Base-by-base conservation (phyloP, 306 rosid species). In the Rubus idaeus region DNA sequence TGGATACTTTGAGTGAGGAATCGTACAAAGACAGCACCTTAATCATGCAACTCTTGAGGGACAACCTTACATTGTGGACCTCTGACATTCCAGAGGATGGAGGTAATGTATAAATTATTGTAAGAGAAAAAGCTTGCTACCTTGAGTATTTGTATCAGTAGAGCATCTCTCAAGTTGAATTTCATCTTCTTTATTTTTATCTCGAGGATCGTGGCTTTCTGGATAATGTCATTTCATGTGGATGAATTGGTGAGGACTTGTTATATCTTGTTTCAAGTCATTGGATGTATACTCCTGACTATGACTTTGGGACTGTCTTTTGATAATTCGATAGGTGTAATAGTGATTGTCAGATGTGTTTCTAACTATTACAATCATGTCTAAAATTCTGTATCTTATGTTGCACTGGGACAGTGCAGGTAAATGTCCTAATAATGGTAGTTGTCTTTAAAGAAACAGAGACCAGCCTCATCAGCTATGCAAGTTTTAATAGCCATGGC, bases 1-100 rank as follows among this genome's bases (percentile, higher is more conserved):
- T 89, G 83, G 92, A 89, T 71, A 84, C 78, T 71, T 77, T 86
- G 79, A 88, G 74, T 12, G 83, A 74, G 70, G 79, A 80, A 23
- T 80, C 83, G 8, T 80, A 80, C 84, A 80, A 80, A 45, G 84
- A 80, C 57, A 80, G 80, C 84, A 80, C 84, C 26, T 75, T 80
- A 70, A 80, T 80, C 66, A 80, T 80, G 84, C 80, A 75, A 61
- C 83, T 80, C 35, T 45, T 80, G 51, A 70, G 85, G 78, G 85
- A 82, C 58, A 82, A 77, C 75, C 81, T 82, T 58, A 77, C 85
- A 21, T 56, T 82, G 52, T 82, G 85, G 81, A 82, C 85, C 42
- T 82, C 85, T 47, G 85, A 82, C 75, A 71, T 81, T 52, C 75
- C 79, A 11, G 80, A 80, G 79, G 79, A 80, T 69, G 80, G 79